Base-by-base conservation (phyloP, 805 yeast species). In the Cyberlindnera bimundalis region DNA sequence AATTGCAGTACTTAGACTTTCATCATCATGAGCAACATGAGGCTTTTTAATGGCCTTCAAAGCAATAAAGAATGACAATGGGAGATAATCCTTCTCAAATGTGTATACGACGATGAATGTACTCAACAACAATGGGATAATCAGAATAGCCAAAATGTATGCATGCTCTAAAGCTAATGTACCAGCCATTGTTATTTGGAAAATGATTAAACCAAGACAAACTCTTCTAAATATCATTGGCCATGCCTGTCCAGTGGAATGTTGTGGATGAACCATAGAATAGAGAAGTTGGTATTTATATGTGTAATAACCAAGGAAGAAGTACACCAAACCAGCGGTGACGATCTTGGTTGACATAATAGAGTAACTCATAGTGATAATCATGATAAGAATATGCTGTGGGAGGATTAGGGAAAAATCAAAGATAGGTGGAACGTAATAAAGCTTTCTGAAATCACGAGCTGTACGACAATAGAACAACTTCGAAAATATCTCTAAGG, bases 221-320 rank as follows among this genome's bases (percentile, higher is more conserved):
- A 90, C 79, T 50, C 99, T 73, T 55, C 96, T 72, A 53, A 85
- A 83, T 7, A 91, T 81, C 49, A 90, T 70, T 1, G 96, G 96
- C 98, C 97, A 91, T 3, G 90, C 90, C 58, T 84, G 86, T 1
- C 98, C 99, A 0, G 96, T 93, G 0, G 97, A 89, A 65, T 91
- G 99, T 32, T 93, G 96, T 4, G 95, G 90, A 61, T 91, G 98
- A 28, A 88, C 90, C 72, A 93, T 85, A 0, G 96, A 83, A 59
- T 86, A 91, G 43, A 93, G 66, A 41, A 91, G 70, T 62, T 89
- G 96, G 62, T 90, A 91, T 62, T 91, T 91, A 72, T 81, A 88
- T 4, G 91, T 95, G 58, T 80, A 83, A 61, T 79, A 91, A 0
- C 98, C 97, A 38, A 88, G 65, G 6, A 85, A 62, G 60, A 93